Evolutionary conservation across 257 asterid species (phyloP).

Genomic region (Solanum infundibuliforme): DNA sequence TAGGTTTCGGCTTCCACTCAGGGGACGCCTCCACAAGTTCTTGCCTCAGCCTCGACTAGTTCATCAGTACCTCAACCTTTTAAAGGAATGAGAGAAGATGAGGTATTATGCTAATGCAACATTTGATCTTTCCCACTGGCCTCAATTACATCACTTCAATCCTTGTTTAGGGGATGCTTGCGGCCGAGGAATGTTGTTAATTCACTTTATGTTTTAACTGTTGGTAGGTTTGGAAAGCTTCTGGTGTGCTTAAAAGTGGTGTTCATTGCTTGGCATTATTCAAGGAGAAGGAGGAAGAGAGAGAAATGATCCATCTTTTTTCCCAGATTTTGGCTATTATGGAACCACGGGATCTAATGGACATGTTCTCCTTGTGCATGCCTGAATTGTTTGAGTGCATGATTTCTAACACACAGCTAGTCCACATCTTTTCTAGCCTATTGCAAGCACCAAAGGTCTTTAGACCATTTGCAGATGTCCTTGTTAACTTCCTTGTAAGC

Average conservation of each 20-base stretch:
- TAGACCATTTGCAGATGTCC: constrained; percentile 95
- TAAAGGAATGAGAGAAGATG: constrained; percentile 97
- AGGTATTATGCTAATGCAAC: constrained; percentile 37
- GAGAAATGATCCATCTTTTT: constrained; percentile 86
- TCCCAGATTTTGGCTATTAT: constrained; percentile 92
- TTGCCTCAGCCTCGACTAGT: constrained; percentile 55
- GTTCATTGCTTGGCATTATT: constrained; percentile 95
- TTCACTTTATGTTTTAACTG: background rate
- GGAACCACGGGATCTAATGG: constrained; percentile 99
- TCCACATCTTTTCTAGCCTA: constrained; percentile 86
- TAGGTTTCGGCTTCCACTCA: constrained; percentile 91
- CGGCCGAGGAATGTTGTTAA: background rate
- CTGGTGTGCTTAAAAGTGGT: constrained; percentile 94
- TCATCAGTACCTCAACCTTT: constrained; percentile 67
- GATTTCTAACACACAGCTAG: constrained; percentile 90
- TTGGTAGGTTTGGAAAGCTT: constrained; percentile 92
- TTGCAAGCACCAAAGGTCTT: constrained; percentile 90
- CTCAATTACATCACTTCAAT: background rate
- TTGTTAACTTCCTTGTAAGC: constrained; percentile 88
- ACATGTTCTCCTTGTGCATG: constrained; percentile 98
- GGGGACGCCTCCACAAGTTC: constrained; percentile 77
- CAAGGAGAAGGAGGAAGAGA: constrained; percentile 97
- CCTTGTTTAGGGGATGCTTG: background rate
- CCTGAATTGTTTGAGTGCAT: constrained; percentile 97
- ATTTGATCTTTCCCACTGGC: background rate